Evolutionary conservation across 495 filamentous ascomycete species (phyloP), one percentile per base, ranked within the genome.

Genomic region (Penicillium taxi): DNA sequence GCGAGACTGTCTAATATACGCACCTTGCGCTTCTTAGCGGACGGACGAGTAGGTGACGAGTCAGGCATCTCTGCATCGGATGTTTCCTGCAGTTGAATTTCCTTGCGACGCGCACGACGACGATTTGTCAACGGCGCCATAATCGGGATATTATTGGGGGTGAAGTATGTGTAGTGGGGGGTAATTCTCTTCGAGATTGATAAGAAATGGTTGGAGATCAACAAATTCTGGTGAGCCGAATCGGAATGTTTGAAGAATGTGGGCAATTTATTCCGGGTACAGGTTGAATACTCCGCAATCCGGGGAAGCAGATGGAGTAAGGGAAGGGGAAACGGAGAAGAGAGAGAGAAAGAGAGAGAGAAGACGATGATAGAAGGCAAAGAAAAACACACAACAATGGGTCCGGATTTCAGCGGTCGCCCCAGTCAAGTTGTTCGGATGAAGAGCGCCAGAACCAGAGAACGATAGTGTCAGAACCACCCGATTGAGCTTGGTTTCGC

Each of bases 1-100:
- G 20, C 29, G 15, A 13, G 15, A 22, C 24, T 19, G 19, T 20
- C 14, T 23, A 23, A n/a, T n/a, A n/a, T n/a, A 63, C 61, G 59
- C 63, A 82, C 81, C 78, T 82, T 83, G 66, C 77, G 82, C 65
- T 82, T 78, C 56, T 82, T 84, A 56, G 77, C 80, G 4, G 77
- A 72, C 5, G 81, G 81, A 35, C 79, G 78, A 52, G 74, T 81
- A 19, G 82, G 81, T 17, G 82, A 86, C 22, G 81, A 84, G 45
- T 77, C 73, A 39, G 67, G 73, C 14, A 65, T 61, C 42, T 77
- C 73, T 43, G 57, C 63, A 39, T 74, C 66, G 29, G 60, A 69
- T 6, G 64, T 69, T 50, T 67, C 57, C 49, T 69, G 63, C 40
- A 69, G 55, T 53, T 63, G 53, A 35, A 61, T 55, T 54, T 66